Conservation (phyloP, 768 basidiomycete species). For the Saitozyma sp. region DNA sequence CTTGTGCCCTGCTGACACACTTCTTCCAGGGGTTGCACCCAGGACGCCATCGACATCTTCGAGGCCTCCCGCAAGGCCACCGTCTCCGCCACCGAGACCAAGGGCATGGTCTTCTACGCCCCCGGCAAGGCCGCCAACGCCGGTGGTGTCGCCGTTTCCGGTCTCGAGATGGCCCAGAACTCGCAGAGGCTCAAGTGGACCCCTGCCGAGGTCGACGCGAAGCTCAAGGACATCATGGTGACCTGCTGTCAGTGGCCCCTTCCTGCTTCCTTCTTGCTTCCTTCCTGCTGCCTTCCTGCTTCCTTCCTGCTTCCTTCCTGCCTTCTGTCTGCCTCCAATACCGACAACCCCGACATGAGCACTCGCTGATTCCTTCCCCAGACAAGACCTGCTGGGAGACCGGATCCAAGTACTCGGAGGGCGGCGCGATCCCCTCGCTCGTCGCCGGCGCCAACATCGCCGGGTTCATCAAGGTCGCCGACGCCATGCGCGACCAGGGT, state of each 20-base stretch:
- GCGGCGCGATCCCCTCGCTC: constrained; percentile 58
- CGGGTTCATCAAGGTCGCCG: constrained; percentile 60
- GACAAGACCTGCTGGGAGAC: constrained; percentile 61
- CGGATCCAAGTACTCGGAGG: constrained; percentile 63
- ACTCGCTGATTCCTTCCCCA: constrained; percentile 7
- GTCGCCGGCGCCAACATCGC: constrained; percentile 72
- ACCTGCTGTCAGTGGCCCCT: constrained; percentile 60
- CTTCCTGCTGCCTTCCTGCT: too few relatives aligned
- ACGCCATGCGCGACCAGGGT: constrained; percentile 73
- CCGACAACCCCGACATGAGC: too few relatives aligned
- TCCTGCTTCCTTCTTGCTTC: neutral
- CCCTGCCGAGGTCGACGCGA: constrained; percentile 64
- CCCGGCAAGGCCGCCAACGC: constrained; percentile 69
- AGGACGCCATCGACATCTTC: constrained; percentile 71
- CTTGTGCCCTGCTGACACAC: constrained; percentile 4
- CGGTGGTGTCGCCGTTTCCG: constrained; percentile 76
- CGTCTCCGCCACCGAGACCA: constrained; percentile 47
- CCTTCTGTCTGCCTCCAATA: too few relatives aligned
- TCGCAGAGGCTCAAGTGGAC: constrained; percentile 65
- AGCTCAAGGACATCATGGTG: constrained; percentile 71
- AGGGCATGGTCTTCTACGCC: constrained; percentile 66
- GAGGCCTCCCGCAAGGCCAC: constrained; percentile 62
- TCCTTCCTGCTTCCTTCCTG: too few relatives aligned
- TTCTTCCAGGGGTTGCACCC: constrained; percentile 61
- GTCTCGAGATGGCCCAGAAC: constrained; percentile 80